Percentiles rank a stretch among this genome's conserved stretches.
Conservation (phyloP, 2,329 filamentous ascomycete species). For the Mariannaea elegans region DNA sequence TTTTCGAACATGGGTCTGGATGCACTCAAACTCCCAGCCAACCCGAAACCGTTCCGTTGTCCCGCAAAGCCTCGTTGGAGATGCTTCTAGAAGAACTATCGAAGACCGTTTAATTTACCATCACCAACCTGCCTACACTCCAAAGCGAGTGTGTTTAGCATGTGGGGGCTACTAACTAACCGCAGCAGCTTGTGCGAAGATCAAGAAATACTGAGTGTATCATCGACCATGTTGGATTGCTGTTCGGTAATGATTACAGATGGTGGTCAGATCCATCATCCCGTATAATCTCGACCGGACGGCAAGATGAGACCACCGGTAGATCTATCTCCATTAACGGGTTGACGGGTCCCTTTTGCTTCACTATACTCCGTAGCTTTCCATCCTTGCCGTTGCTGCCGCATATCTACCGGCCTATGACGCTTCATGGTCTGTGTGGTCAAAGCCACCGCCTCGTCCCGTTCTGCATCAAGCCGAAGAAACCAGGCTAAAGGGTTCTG, state of each 20-base stretch:
- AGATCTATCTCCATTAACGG: conserved; percentile 9
- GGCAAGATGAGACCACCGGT: neutral
- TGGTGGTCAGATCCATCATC: conserved; percentile 5
- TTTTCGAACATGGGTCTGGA: neutral
- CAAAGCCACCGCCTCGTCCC: neutral
- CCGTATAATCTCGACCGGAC: conserved; percentile 1
- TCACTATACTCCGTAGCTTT: neutral
- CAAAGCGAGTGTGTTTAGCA: neutral
- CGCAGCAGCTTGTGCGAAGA: neutral
- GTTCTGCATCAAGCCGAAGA: conserved; percentile 5
- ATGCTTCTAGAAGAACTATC: neutral
- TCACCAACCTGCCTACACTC: neutral
- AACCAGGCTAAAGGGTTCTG: conserved; percentile 5
- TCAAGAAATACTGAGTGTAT: conserved; percentile 3
- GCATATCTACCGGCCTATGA: conserved; percentile 6
- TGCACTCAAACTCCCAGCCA: neutral
- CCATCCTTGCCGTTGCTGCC: neutral
- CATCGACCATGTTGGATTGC: neutral
- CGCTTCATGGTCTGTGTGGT: neutral
- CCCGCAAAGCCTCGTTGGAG: neutral
- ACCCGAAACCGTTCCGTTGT: neutral
- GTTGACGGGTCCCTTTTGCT: neutral
- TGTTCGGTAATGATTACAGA: neutral
- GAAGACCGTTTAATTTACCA: conserved; percentile 4
- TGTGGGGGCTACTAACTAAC: conserved; percentile 1